A percentile compares a stretch with the other conserved stretches of the same genome.
phyloP scores from a whole-genome alignment of 257 asterid genomes.

The Misopates orontium region DNA sequence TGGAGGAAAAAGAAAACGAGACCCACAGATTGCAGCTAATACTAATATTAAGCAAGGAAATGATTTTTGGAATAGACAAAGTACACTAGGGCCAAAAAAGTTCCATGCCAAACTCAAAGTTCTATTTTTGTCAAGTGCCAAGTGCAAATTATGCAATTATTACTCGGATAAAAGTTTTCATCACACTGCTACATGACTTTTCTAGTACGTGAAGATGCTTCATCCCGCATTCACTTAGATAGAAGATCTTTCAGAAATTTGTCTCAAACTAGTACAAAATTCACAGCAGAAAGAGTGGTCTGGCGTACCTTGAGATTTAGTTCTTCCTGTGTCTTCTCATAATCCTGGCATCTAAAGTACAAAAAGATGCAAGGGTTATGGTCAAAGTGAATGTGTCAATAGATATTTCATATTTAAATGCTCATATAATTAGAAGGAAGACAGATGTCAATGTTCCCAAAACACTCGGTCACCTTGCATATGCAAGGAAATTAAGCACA shows the following conservation, averaged over 20 bases:
- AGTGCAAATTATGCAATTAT: not conserved
- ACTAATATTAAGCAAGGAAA: too few species aligned
- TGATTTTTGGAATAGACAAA: too few species aligned
- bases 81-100: too few species aligned
- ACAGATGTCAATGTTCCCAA: too few species aligned
- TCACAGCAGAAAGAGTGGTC: not conserved
- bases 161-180: not conserved
- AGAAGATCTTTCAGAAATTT: not conserved
- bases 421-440: not conserved
- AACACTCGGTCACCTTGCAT: slow-evolving; percentile 1
- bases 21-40: too few species aligned
- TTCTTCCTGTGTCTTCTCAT: slow-evolving; percentile 50
- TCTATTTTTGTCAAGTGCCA: not conserved
- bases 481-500: slow-evolving; percentile 8
- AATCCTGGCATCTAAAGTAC: slow-evolving; percentile 55
- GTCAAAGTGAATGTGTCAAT: not conserved
- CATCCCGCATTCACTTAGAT: slow-evolving; percentile 2
- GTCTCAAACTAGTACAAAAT: not conserved
- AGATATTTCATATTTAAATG: slow-evolving; percentile 6
- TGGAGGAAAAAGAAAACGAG: not conserved
- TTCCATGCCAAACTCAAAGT: too few species aligned
- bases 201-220: slow-evolving; percentile 4
- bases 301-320: slow-evolving; percentile 59
- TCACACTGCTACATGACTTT: not conserved
- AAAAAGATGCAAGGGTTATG: slow-evolving; percentile 4